A percentile compares a stretch with the other conserved stretches of the same genome.
These are phyloP conservation scores for Saccharomyces jurei DNA, from an alignment of 805 yeast genomes.

Conservation along the genomic window DNA sequence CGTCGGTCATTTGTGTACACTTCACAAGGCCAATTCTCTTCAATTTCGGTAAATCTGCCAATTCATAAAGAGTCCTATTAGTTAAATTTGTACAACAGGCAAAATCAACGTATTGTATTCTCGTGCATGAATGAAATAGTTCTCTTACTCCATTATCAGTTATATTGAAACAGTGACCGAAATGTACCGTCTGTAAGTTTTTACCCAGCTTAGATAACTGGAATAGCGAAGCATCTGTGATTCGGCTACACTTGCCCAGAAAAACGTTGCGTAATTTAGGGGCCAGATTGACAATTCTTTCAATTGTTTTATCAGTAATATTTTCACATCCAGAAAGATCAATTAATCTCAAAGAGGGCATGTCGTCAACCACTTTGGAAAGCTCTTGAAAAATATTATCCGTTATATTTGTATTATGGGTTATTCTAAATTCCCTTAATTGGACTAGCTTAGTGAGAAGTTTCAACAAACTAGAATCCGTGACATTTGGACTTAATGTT, in stretches of 20 bases:
- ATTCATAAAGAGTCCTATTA: constrained; percentile 67
- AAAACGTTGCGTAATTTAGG: constrained; percentile 85
- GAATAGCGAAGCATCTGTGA: constrained; percentile 73
- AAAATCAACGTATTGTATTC: constrained; percentile 86
- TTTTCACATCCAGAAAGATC: constrained; percentile 80
- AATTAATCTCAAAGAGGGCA: constrained; percentile 64
- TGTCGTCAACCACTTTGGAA: constrained; percentile 27
- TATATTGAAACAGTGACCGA: constrained; percentile 87
- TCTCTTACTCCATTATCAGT: constrained; percentile 81
- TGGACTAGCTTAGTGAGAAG: constrained; percentile 58
- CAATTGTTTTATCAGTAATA: constrained; percentile 73
- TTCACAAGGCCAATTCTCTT: constrained; percentile 91
- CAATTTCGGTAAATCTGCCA: constrained; percentile 68
- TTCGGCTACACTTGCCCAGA: constrained; percentile 77
- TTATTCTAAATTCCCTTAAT: constrained; percentile 75
- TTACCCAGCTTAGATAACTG: constrained; percentile 68
- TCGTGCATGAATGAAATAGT: constrained; percentile 67
- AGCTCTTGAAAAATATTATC: constrained; percentile 48
- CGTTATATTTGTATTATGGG: constrained; percentile 61
- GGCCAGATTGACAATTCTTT: constrained; percentile 61
- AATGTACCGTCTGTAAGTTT: constrained; percentile 78
- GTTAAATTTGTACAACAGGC: constrained; percentile 92
- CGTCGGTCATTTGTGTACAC: constrained; percentile 80
- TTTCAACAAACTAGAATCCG: constrained; percentile 51
- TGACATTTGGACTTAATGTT: constrained; percentile 68